phyloP scores from a whole-genome alignment of 2,329 filamentous ascomycete genomes.

The Claviceps maximensis region DNA sequence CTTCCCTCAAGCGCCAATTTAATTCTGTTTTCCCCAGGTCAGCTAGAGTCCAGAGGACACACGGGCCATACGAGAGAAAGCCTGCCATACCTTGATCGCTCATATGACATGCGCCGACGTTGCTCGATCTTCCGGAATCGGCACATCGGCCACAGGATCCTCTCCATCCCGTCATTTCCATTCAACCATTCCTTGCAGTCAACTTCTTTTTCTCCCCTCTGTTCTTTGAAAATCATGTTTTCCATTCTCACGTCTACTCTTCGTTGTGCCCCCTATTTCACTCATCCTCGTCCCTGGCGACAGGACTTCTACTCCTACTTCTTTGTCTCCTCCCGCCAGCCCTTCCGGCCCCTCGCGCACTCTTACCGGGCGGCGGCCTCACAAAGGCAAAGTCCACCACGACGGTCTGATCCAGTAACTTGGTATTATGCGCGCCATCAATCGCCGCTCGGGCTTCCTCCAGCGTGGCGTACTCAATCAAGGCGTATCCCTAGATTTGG shows the following conservation, averaged over 20 bases:
- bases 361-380: slow-evolving; percentile 52
- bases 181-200: background rate
- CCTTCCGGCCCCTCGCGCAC: slow-evolving; percentile 23
- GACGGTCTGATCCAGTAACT: slow-evolving; percentile 70
- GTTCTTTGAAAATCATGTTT: background rate
- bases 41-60: background rate
- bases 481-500: slow-evolving; percentile 55
- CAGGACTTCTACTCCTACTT: slow-evolving; percentile 32
- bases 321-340: slow-evolving; percentile 24
- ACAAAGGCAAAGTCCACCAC: slow-evolving; percentile 78
- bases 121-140: slow-evolving; percentile 1
- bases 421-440: slow-evolving; percentile 61
- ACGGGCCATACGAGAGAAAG: background rate
- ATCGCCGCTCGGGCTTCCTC: slow-evolving; percentile 72
- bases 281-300: slow-evolving; percentile 22
- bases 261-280: slow-evolving; percentile 3
- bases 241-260: too few relatives aligned
- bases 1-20: background rate
- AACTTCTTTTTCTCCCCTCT: background rate
- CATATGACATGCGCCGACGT: slow-evolving; percentile 6
- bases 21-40: background rate
- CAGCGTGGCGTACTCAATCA: slow-evolving; percentile 73
- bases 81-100: background rate
- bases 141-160: slow-evolving; percentile 5
- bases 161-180: background rate